Evolutionary conservation across 169 alveolate species (phyloP).

Genomic region (Plasmodium vivax): DNA sequence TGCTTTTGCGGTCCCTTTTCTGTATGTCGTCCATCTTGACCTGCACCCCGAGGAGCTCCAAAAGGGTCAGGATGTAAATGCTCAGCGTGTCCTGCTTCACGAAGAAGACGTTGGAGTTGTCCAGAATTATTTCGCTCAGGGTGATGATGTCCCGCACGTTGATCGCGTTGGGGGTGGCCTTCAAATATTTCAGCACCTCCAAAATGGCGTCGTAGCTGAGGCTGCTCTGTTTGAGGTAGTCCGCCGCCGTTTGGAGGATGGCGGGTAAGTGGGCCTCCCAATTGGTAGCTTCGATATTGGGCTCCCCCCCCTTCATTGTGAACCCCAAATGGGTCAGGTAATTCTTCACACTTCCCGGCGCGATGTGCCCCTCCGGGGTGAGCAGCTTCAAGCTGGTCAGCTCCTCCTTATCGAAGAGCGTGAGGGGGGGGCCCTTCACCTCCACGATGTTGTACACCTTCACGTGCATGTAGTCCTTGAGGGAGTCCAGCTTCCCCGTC

Average conservation of each 20-base stretch:
- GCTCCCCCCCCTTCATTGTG: neutral
- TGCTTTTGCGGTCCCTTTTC: neutral
- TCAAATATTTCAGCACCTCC: constrained; percentile 31
- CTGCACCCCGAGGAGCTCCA: constrained; percentile 21
- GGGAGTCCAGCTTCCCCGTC: neutral
- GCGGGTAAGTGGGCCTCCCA: neutral
- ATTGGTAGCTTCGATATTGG: neutral
- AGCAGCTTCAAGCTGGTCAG: neutral
- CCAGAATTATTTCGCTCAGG: neutral
- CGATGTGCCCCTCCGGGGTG: neutral
- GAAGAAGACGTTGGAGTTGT: constrained; percentile 9
- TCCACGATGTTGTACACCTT: constrained; percentile 27
- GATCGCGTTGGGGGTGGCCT: neutral
- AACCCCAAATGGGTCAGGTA: neutral
- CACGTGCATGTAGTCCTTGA: constrained; percentile 2
- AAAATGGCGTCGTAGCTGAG: constrained; percentile 21
- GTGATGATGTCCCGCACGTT: constrained; percentile 24
- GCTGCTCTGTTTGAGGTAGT: neutral
- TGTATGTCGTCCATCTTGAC: constrained; percentile 17
- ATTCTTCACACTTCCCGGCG: constrained; percentile 25
- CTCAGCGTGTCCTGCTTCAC: neutral
- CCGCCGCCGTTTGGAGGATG: neutral
- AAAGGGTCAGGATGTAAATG: neutral
- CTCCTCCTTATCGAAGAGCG: constrained; percentile 27
- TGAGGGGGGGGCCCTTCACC: neutral